Percentiles rank a stretch among this genome's conserved stretches.
These are phyloP conservation scores for Metroxylon sagu DNA, from an alignment of 176 grass and related monocot species.

Conservation along the genomic window DNA sequence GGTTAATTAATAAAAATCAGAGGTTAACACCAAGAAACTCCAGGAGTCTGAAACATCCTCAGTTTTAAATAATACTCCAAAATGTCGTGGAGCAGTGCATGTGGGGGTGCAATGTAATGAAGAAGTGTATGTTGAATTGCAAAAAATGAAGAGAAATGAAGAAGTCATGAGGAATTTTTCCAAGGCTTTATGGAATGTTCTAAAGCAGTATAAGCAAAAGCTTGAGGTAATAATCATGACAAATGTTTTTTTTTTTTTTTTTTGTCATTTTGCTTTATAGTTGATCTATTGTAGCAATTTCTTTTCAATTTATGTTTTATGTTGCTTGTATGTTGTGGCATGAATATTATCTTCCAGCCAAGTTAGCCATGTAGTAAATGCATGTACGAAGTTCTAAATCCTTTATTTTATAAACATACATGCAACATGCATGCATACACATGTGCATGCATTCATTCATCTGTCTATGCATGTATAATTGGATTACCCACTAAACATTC, in stretches of 20 bases:
- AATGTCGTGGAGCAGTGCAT: not conserved
- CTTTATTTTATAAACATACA: no score
- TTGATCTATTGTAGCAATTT: not conserved
- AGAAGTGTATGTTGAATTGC: conserved; percentile 24
- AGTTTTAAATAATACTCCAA: conserved; percentile 10
- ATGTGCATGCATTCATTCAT: no score
- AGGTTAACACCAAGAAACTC: conserved; percentile 1
- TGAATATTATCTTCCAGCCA: no score
- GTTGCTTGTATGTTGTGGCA: no score
- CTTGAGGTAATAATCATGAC: conserved; percentile 32
- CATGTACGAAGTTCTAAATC: no score
- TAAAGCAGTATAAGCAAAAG: conserved; percentile 50
- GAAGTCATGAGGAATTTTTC: conserved; percentile 48
- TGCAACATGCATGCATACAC: no score
- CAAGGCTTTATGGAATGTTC: conserved; percentile 41
- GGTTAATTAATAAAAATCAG: conserved; percentile 1
- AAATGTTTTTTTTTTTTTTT: not conserved
- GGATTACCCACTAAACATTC: no score
- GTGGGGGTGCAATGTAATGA: not conserved
- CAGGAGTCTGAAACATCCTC: conserved; percentile 2
- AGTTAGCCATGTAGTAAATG: no score
- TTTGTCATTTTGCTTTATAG: conserved; percentile 1
- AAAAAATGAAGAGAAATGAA: conserved; percentile 41
- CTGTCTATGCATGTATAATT: no score
- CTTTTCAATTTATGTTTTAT: no score